Evolutionary conservation across 352 stramenopile species (phyloP).

Genomic region (Phytophthora niederhauseri): DNA sequence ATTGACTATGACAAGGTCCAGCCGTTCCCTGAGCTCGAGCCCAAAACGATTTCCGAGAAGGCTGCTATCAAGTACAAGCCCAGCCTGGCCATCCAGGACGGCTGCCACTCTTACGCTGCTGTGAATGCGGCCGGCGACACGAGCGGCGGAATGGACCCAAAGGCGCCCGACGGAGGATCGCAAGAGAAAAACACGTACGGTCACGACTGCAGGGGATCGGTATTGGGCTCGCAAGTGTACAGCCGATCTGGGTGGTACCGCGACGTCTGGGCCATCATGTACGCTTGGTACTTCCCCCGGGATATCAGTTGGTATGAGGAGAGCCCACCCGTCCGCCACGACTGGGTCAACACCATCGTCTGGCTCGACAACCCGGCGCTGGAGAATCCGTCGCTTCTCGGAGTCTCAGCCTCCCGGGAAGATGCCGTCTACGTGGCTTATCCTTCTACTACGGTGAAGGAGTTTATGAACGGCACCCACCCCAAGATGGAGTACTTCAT

Average conservation of each 20-base stretch:
- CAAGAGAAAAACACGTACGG: no score
- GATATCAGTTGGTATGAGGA: neutral
- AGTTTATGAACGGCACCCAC: neutral
- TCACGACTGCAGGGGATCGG: neutral
- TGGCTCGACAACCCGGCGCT: neutral
- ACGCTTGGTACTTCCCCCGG: neutral
- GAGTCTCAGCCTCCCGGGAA: neutral
- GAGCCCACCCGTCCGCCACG: neutral
- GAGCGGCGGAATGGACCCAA: neutral
- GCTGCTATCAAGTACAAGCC: neutral
- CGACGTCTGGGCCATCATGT: neutral
- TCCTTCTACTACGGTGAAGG: neutral
- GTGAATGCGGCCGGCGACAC: slow-evolving; percentile 1
- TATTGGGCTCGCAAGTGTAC: neutral
- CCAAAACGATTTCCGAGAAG: neutral
- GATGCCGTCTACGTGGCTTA: no score
- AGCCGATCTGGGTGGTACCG: neutral
- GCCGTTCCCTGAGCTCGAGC: neutral
- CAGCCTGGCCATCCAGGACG: neutral
- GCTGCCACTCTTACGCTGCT: neutral
- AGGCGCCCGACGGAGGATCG: neutral
- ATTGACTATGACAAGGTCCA: neutral
- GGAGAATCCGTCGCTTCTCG: neutral
- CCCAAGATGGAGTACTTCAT: neutral
- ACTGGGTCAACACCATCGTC: neutral